A percentile compares a stretch with the other conserved stretches of the same genome.
These are phyloP conservation scores for Ricinus communis DNA, from an alignment of 345 rosid species.

Conservation along the genomic window DNA sequence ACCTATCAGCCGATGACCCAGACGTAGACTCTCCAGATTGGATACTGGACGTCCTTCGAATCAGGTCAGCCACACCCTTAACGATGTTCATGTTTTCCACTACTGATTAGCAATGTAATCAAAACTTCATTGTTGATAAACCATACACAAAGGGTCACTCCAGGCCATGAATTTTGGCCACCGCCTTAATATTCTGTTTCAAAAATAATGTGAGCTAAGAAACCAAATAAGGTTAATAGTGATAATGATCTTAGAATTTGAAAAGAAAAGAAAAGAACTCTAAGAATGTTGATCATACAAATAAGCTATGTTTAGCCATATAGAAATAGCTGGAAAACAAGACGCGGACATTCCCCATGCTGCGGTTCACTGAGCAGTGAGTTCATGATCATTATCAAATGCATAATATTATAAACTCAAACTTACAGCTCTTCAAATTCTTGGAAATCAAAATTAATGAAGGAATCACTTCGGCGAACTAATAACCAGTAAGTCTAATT, in stretches of 20 bases:
- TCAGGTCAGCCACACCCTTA: slow-evolving; percentile 76
- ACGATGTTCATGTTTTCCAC: slow-evolving; percentile 62
- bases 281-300: no score
- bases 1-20: slow-evolving; percentile 42
- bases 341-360: no score
- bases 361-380: no score
- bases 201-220: not conserved
- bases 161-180: slow-evolving; percentile 23
- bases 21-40: slow-evolving; percentile 45
- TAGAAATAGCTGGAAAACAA: no score
- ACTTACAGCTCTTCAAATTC: no score
- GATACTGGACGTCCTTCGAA: slow-evolving; percentile 57
- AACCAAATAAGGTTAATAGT: no score
- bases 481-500: not conserved
- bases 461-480: not conserved
- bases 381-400: no score
- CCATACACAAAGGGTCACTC: slow-evolving; percentile 14
- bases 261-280: no score
- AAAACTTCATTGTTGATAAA: slow-evolving; percentile 19
- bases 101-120: slow-evolving; percentile 14
- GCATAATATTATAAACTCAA: no score
- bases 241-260: no score
- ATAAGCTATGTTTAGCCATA: no score
- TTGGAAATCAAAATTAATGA: no score
- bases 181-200: slow-evolving; percentile 17